Evolutionary conservation across 1,284 basidiomycete species (phyloP), one percentile per base, ranked within the genome.

Genomic region (Rugosomyces carneus): DNA sequence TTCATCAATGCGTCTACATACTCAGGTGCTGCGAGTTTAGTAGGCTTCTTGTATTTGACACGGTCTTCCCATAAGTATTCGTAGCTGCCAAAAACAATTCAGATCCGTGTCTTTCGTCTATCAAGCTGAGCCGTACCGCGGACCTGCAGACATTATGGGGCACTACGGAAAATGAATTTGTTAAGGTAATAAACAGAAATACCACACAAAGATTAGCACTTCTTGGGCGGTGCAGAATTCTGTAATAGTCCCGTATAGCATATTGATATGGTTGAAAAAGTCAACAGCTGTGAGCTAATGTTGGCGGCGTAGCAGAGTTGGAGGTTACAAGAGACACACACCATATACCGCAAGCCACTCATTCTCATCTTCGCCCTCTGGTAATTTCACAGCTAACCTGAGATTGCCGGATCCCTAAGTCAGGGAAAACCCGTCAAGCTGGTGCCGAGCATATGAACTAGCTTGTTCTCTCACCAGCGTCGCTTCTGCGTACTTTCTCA

Each of bases 41-140:
- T 93, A n/a, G 93, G 93, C 51, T 84, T 84, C 67, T 89, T 93
- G 75, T 87, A 95, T 53, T 81, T 87, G 44, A 83, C 76, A 13
- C 93, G 92, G 59, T 98, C 96, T 66, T 99, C 95, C 95, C 96
- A 99, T 23, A 97, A 83, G 67, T 98, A 99, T 66, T 99, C 96
- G 64, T 93, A 95, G 57, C 92, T 91, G 61, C 38, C 37, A 4
- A 47, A 37, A 35, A 31, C 15, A 18, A 40, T 24, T n/a, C n/a
- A 20, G 29, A 16, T n/a, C n/a, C 37, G 9, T 15, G 21, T 9
- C 18, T 3, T n/a, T 31, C 5, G 32, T 6, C 35, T 7, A 16
- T 43, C 31, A 13, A 16, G 15, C 6, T 3, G 15, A 36, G n/a
- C 37, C 53, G 23, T 34, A 94, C 86, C 95, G 81, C 55, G 94